A percentile compares a stretch with the other conserved stretches of the same genome.
Evolutionary conservation across 108 stramenopile species (phyloP).

Genomic region (Skeletonema grethae): DNA sequence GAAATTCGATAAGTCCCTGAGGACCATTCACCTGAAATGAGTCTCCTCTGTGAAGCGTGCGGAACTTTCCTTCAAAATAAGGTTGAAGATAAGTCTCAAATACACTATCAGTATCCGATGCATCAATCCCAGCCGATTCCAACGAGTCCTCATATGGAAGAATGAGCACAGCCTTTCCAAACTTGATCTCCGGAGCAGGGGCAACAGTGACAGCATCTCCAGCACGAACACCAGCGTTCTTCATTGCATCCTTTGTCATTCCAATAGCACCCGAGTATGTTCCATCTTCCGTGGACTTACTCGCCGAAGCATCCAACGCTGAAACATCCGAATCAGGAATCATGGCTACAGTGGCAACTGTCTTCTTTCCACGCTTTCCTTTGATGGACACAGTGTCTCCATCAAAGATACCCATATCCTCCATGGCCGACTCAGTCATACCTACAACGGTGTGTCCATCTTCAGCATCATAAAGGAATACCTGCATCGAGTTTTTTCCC

Average conservation of each 20-base stretch:
- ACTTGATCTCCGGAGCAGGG: slow-evolving; percentile 86
- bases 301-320: slow-evolving; percentile 47
- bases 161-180: slow-evolving; percentile 84
- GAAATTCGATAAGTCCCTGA: slow-evolving; percentile 78
- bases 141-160: slow-evolving; percentile 74
- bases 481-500: slow-evolving; percentile 67
- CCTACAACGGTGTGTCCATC: slow-evolving; percentile 86
- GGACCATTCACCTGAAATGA: slow-evolving; percentile 77
- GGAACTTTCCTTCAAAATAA: slow-evolving; percentile 88
- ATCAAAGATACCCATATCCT: slow-evolving; percentile 81
- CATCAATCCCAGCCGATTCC: slow-evolving; percentile 57
- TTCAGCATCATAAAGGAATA: slow-evolving; percentile 68
- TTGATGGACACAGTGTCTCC: slow-evolving; percentile 87
- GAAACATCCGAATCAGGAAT: slow-evolving; percentile 64
- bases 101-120: slow-evolving; percentile 46
- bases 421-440: slow-evolving; percentile 76
- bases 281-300: slow-evolving; percentile 31
- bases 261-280: slow-evolving; percentile 52
- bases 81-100: slow-evolving; percentile 86
- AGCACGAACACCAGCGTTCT: slow-evolving; percentile 84
- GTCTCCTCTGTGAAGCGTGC: slow-evolving; percentile 76
- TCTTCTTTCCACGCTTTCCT: slow-evolving; percentile 83
- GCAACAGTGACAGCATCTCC: slow-evolving; percentile 78
- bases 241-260: slow-evolving; percentile 83
- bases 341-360: slow-evolving; percentile 77